phyloP scores from a whole-genome alignment of 805 yeast genomes.

The Monosporozyma servazzii region DNA sequence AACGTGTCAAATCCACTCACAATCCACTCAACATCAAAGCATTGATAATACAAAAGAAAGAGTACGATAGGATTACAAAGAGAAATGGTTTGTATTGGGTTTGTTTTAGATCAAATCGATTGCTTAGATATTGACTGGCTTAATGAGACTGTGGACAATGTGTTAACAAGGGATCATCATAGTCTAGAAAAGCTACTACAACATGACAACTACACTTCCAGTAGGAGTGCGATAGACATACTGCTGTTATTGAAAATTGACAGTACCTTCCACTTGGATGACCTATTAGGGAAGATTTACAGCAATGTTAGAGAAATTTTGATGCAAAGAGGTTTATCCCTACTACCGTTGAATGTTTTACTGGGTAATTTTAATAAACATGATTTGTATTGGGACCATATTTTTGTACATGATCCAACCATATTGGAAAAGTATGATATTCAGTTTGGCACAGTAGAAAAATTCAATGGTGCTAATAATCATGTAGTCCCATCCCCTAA shows the following conservation, averaged over 20 bases:
- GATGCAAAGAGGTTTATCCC: slow-evolving; percentile 9
- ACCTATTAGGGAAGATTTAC: slow-evolving; percentile 22
- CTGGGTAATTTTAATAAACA: slow-evolving; percentile 11
- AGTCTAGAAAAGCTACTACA: not conserved
- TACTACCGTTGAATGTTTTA: slow-evolving; percentile 22
- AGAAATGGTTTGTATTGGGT: slow-evolving; percentile 10
- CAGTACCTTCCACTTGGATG: slow-evolving; percentile 18
- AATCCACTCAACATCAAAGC: not conserved
- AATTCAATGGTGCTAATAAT: not conserved
- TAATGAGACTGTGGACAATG: not conserved
- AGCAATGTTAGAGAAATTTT: slow-evolving; percentile 21
- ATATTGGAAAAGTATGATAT: not conserved
- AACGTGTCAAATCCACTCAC: not conserved
- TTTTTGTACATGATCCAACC: slow-evolving; percentile 9
- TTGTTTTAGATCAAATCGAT: slow-evolving; percentile 11
- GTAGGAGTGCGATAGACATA: slow-evolving; percentile 12
- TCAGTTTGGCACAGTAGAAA: not conserved
- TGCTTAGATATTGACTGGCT: slow-evolving; percentile 6
- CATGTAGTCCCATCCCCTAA: not conserved
- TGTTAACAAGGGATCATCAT: not conserved
- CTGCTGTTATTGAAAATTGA: slow-evolving; percentile 14
- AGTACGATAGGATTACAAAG: not conserved
- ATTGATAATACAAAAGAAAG: no score
- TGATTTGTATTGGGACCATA: slow-evolving; percentile 12
- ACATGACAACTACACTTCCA: not conserved